Evolutionary conservation across 257 asterid species (phyloP).

Genomic region (Verbena officinalis): DNA sequence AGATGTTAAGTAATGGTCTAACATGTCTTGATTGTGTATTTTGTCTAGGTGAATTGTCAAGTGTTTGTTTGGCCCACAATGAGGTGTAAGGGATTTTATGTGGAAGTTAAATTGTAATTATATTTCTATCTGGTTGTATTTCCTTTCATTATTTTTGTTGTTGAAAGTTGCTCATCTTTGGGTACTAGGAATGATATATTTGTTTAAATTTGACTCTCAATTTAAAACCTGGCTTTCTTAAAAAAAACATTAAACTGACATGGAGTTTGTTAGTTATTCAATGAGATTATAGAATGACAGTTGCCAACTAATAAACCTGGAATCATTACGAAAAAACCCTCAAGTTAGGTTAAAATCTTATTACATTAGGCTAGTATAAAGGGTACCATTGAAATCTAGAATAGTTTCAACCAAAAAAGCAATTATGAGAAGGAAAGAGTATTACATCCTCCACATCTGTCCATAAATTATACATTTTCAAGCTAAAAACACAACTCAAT

Average conservation of each 20-base stretch:
- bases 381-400: not conserved
- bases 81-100: conserved; percentile 1
- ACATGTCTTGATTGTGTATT: not conserved
- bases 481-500: conserved; percentile 10
- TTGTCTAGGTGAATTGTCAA: not conserved
- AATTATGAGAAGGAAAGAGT: too few species aligned
- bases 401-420: conserved; percentile 6
- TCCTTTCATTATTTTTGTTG: not conserved
- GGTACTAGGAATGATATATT: not conserved
- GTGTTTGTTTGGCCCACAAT: not conserved
- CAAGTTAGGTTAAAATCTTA: too few species aligned
- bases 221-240: not conserved
- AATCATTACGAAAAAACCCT: too few species aligned
- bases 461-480: conserved; percentile 13
- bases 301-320: too few species aligned
- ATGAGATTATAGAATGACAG: too few species aligned
- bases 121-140: not conserved
- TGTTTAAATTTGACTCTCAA: not conserved
- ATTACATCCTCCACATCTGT: not conserved
- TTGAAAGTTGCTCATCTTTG: not conserved
- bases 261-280: too few species aligned
- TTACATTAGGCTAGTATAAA: too few species aligned
- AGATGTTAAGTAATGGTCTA: not conserved
- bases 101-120: not conserved
- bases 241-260: too few species aligned